Conservation (phyloP, 2,329 filamentous ascomycete species). For the Neoarthrinium moseri region DNA sequence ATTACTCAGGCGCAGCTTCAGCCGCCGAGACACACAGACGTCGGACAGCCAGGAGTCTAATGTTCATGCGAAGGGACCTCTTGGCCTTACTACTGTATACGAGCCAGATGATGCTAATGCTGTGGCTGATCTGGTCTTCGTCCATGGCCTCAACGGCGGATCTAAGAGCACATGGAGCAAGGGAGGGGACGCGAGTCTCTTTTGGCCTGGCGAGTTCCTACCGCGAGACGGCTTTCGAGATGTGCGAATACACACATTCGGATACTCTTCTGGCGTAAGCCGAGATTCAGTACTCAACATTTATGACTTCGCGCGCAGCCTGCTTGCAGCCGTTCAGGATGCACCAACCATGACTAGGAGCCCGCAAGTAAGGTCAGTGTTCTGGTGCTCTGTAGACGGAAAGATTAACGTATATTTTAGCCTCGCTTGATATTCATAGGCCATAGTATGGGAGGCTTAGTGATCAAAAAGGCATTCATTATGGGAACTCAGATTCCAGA, state of each 20-base stretch:
- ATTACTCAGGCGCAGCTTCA: too few species aligned
- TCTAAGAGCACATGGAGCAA: constrained; percentile 33
- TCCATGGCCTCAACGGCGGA: constrained; percentile 36
- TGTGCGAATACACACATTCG: constrained; percentile 32
- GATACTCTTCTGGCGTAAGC: constrained; percentile 19
- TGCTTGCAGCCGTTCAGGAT: constrained; percentile 27
- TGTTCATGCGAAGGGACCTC: not conserved
- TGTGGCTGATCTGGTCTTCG: constrained; percentile 25
- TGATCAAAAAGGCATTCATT: constrained; percentile 34
- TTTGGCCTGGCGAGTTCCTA: constrained; percentile 35
- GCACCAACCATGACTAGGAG: constrained; percentile 25
- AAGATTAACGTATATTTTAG: not conserved
- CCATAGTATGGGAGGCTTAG: constrained; percentile 38
- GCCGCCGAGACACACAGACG: too few species aligned
- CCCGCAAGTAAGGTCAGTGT: constrained; percentile 12
- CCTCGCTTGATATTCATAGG: constrained; percentile 29
- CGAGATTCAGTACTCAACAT: constrained; percentile 25
- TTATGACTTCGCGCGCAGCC: constrained; percentile 28
- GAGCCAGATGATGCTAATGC: not conserved
- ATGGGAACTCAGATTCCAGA: constrained; percentile 19
- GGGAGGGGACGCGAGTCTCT: constrained; percentile 16
- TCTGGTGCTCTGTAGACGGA: not conserved
- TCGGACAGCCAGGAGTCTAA: too few species aligned
- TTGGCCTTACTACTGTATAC: not conserved
- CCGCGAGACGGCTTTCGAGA: constrained; percentile 26